Evolutionary conservation across 345 rosid species (phyloP), one percentile per base, ranked within the genome.

Genomic region (Ricinus communis): DNA sequence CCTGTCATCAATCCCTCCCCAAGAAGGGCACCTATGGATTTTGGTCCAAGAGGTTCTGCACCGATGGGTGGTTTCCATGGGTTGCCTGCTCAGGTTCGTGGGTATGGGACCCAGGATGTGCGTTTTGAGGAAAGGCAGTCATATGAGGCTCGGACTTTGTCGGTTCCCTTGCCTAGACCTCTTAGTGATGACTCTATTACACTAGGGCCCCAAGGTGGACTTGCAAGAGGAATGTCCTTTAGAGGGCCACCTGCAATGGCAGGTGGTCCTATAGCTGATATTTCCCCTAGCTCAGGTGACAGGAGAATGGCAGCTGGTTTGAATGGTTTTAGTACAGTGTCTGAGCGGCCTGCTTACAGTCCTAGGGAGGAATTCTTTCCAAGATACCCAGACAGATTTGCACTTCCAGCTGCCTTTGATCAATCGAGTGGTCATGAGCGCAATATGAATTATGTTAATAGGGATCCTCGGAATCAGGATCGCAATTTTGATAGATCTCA

Each of bases 121-220:
- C 89, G 96, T 25, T 76, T 65, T 73, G 99, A 88, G 21, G 97
- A 96, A 27, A 85, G 97, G 74, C 85, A 86, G 74, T 24, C 81
- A 40, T 87, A 81, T 53, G 98, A 96, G 82, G 81, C 88, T 46
- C 86, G 94, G 82, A 65, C 88, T 54, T 76, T 90, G 75, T 75
- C 96, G 22, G 88, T 86, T 56, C 87, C 98, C 68, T 84, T 92
- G 79, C 86, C 93, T 75, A 93, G 94, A 74, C 77, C 86, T 45
- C 64, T 74, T 22, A 88, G 87, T 28, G 97, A 89, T 56, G 97
- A 88, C 75, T 78, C 93, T 38, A 89, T 93, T 52, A 96, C 91
- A 52, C 80, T 91, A 82, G 98, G 94, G 4, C 99, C 99, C 49
- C 99, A 96, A 80, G 99, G 99, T 68, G 98, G 97, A 60, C 99